Evolutionary conservation across 805 yeast genomes (phyloP).

Genomic region (Cyberlindnera maritima): DNA sequence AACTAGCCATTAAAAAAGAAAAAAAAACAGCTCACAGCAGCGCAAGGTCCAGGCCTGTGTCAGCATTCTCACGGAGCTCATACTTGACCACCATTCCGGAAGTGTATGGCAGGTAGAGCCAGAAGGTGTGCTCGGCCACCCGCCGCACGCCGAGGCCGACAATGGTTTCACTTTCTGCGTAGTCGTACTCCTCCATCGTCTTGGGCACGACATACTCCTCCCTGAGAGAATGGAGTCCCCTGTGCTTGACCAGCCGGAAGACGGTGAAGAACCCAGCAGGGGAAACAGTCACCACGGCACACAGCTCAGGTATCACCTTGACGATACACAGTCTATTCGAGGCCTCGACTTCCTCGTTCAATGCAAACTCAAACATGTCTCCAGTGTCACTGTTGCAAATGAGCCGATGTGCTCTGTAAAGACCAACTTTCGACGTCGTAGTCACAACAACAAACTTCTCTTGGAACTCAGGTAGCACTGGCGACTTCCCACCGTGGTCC

Average conservation of each 20-base stretch:
- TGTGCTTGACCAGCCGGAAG: conserved; percentile 39
- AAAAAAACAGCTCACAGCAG: not conserved
- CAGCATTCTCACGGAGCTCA: conserved; percentile 2
- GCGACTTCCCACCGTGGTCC: not conserved
- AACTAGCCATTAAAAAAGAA: too few relatives aligned
- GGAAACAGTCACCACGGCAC: conserved; percentile 40
- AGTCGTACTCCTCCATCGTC: not conserved
- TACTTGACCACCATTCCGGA: conserved; percentile 1
- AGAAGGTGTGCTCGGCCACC: not conserved
- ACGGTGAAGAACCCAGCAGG: conserved; percentile 43
- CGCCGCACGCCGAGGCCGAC: conserved; percentile 7
- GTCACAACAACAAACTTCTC: conserved; percentile 40
- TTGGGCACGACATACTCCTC: conserved; percentile 31
- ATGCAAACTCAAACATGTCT: conserved; percentile 37
- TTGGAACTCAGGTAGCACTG: conserved; percentile 24
- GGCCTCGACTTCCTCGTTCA: conserved; percentile 12
- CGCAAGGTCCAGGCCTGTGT: not conserved
- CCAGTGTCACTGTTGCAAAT: conserved; percentile 47
- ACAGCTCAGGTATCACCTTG: conserved; percentile 37
- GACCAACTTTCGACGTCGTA: conserved; percentile 41
- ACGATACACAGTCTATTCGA: conserved; percentile 30
- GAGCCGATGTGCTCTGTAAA: conserved; percentile 43
- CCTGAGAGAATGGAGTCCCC: conserved; percentile 41
- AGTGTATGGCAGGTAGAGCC: conserved; percentile 7
- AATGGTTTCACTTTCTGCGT: not conserved